Evolutionary conservation across 495 filamentous ascomycete species (phyloP), one percentile per base, ranked within the genome.

Genomic region (Hypoxylon perforatum): DNA sequence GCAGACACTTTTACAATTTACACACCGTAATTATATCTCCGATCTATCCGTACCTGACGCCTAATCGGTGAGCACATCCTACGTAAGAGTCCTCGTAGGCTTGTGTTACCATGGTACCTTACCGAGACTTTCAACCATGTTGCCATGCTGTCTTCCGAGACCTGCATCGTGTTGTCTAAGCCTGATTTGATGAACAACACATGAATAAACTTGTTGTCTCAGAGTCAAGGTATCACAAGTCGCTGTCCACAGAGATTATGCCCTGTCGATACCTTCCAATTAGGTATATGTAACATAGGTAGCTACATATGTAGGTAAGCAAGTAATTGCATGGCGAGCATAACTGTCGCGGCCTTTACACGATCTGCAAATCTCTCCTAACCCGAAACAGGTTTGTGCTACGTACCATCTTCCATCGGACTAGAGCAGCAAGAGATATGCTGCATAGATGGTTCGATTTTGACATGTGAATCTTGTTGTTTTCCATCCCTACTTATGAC

Each of bases 191-290:
- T 28, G 41, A 11, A 15, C 48, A 10, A 30, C 47, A 54, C 41
- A 47, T 48, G 21, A 30, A 22, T 22, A 23, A 19, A 44, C 15
- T 22, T 17, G 28, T 57, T 61, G 57, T 67, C 52, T 67, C 23
- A 49, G 30, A 52, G 14, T 14, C 17, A 23, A 28, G 25, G 55
- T 59, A 21, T 25, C 12, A 56, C 63, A 60, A 51, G 38, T 35
- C 25, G 4, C 17, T 17, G 12, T 36, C 10, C 39, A 42, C 36
- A 51, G 45, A 50, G 17, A 35, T 38, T 38, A n/a, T 46, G 28
- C 57, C 63, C 63, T 66, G 63, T 53, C 57, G 35, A 66, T 61
- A 56, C 50, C 50, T 66, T 35, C 56, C 56, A 44, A 60, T 61
- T 25, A 44, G 35, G 49, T 33, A 28, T 25, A 36, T 38, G 41